Base-by-base conservation (phyloP, 2,329 filamentous ascomycete species). In the Neospermospora avenae region DNA sequence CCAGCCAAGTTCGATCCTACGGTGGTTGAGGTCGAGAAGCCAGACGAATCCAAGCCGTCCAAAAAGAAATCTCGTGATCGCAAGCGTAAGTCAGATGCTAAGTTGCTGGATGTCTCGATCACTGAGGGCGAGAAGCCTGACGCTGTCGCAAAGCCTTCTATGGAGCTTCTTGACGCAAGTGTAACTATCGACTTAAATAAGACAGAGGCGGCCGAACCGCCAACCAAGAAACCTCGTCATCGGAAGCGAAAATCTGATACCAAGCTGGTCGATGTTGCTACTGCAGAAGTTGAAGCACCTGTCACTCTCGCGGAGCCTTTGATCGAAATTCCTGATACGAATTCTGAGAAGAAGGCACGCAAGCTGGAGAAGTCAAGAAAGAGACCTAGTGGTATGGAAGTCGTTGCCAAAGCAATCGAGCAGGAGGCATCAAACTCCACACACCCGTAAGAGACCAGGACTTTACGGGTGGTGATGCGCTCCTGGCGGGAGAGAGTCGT, bases 391-490 rank as follows among this genome's bases (percentile, higher is more conserved):
- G 25, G 44, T 41, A 45, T 55, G n/a, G 58, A 57, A 16, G 4
- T 55, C 14, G 54, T 60, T 48, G 39, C 48, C 11, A 59, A 65
- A 37, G 41, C 53, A 31, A 31, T 31, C 13, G 39, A 59, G 46
- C 45, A 55, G 13, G 55, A 68, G 58, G 48, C 57, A 57, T 61
- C 59, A 74, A 74, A 74, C 70, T 67, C 54, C 45, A 60, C 58
- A 67, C 73, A 73, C 70, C 72, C 70, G 68, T 72, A 73, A 62
- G 63, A 64, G 60, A 64, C 69, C 72, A 73, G 71, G 73, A 62
- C 57, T 68, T 65, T 71, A 61, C 70, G 71, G 69, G 72, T 74
- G 73, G 69, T 71, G 58, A 63, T 65, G 54, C 51, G 45, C 44
- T 64, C 71, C 71, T 74, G 71, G 70, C 48, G 6, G 28, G 28